Base-by-base conservation (phyloP, 2,329 filamentous ascomycete species). In the Sclerotinia sclerotiorum region DNA sequence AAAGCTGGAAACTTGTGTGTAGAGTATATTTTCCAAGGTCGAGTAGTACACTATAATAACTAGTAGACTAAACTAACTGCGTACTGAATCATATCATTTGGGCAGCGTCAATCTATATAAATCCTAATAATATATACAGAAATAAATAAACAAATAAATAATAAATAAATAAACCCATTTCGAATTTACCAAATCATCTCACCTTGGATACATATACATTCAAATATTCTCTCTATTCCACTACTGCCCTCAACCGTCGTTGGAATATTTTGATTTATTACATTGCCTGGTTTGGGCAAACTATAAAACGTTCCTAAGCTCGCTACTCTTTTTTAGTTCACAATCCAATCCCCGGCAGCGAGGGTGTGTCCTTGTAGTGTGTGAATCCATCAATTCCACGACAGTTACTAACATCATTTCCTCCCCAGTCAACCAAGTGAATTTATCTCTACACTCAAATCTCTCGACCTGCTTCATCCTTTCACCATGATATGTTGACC, bases 401-500 rank as follows among this genome's bases (percentile, higher is more conserved):
- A 55, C 52, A 35, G 17, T 55, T 55, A 10, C 61, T 48, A 52
- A 54, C 27, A 46, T 32, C 58, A 19, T 21, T 24, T 5, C 24
- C 60, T 56, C 67, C 68, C 62, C 60, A 51, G 49, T 44, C 60
- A 29, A 42, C 39, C 51, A 57, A 70, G 32, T 35, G 32, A 56
- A 32, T 24, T 24, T 44, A 67, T 52, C 58, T 61, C 52, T 32
- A 67, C 44, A 24, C 24, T 62, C 62, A 48, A 68, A 46, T 55
- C 54, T 32, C 39, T 52, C 24, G 5, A 54, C 49, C 27, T 44
- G 15, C 54, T 21, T 68, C 19, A 57, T 64, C 57, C 58, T 29
- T 39, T 56, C 55, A 67, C 69, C 69, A 78, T 77, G 76, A 73
- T 73, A 74, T 71, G 72, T 75, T 78, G 74, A 78, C 60, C 61